Base-by-base conservation (phyloP, 176 grass and related monocot genomes). In the Paspalum vaginatum region DNA sequence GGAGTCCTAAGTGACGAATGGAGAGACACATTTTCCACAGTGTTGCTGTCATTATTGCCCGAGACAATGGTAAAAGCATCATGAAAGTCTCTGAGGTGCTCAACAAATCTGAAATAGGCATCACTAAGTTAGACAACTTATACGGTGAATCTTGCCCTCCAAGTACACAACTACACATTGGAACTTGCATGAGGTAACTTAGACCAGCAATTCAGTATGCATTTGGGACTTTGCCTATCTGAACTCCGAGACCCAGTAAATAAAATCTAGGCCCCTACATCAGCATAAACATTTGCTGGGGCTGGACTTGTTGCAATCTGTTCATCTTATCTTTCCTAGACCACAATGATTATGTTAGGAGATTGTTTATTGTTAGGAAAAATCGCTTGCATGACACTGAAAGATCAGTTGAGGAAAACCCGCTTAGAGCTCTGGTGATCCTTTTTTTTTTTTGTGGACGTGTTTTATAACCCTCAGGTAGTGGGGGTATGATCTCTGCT, bases 21-120 rank as follows among this genome's bases (percentile, higher is more conserved):
- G 40, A 97, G 68, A 75, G 83, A 80, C 63, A 84, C 85, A 55
- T 74, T 26, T 46, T 83, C 74, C 43, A 32, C 27, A 81, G 8
- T 40, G 64, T 32, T 81, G 41, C 39, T 74, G 6, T 24, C 79
- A 70, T 78, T 88, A 26, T 70, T 47, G 16, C 39, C 45, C 59
- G 48, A 61, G 61, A 75, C 72, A 81, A 94, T 70, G 45, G 61
- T 81, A 83, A 94, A 92, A 46, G 89, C 82, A 86, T 94, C 87
- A 80, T 27, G 25, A 44, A 94, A 93, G 44, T 91, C 76, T 68
- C 75, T 92, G 61, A 97, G 56, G 24, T 92, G 80, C 52, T 85
- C 37, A 4, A 49, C 17, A 72, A 97, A 97, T 66, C 95, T 97
- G 91, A 90, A 88, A 88, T 78, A 77, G 59, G 38, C 1, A 73